Conservation (phyloP, 2,329 filamentous ascomycete genomes). For the Aspergillus caelatus region DNA sequence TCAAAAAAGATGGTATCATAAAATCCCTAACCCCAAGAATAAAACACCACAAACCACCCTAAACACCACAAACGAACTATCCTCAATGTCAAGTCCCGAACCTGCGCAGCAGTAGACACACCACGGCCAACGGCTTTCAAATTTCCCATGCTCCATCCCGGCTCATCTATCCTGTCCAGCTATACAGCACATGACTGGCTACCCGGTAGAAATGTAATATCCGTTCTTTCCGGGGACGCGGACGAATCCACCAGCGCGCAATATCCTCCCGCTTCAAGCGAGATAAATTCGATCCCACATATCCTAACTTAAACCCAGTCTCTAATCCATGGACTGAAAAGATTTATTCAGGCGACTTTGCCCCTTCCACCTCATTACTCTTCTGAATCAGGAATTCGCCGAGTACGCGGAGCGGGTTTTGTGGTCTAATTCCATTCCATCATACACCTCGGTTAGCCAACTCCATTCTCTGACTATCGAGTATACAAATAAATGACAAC, state of each 20-base stretch:
- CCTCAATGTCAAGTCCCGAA: not conserved
- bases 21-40: not conserved
- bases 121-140: not conserved
- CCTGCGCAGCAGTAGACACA: not conserved
- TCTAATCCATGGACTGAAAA: not conserved
- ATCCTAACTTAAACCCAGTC: not conserved
- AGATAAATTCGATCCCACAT: not conserved
- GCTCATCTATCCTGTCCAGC: not conserved
- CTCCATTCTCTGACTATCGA: not conserved
- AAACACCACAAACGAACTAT: not conserved
- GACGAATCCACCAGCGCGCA: too few relatives aligned
- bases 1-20: not conserved
- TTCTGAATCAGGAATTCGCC: constrained; percentile 72
- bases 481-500: not conserved
- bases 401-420: constrained; percentile 68
- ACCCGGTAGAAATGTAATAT: too few relatives aligned
- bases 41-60: not conserved
- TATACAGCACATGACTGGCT: not conserved
- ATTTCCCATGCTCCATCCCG: not conserved
- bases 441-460: not conserved
- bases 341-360: constrained; percentile 29
- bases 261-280: too few relatives aligned
- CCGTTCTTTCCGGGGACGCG: too few relatives aligned
- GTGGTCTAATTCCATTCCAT: constrained; percentile 53
- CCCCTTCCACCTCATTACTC: constrained; percentile 65